phyloP scores from a whole-genome alignment of 768 basidiomycete species.

The Suillus americanus region DNA sequence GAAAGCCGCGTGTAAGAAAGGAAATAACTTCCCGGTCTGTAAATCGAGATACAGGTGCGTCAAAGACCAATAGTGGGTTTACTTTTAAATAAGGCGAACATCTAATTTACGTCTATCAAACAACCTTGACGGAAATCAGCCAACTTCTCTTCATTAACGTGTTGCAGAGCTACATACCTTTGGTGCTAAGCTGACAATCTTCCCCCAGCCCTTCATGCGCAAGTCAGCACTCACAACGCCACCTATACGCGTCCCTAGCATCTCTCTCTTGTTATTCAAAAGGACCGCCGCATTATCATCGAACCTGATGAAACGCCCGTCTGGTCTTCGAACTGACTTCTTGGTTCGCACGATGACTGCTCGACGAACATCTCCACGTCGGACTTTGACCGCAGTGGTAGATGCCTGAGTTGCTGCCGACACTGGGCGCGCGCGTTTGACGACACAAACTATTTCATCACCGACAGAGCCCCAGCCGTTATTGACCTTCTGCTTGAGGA shows the following conservation, averaged over 20 bases:
- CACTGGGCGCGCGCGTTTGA: constrained; percentile 87
- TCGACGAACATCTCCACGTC: constrained; percentile 91
- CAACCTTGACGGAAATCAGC: not conserved
- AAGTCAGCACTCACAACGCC: constrained; percentile 92
- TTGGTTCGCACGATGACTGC: constrained; percentile 95
- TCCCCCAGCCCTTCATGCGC: constrained; percentile 90
- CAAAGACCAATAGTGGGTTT: not conserved
- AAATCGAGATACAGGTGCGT: too few relatives aligned
- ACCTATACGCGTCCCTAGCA: constrained; percentile 93
- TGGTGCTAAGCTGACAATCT: constrained; percentile 89
- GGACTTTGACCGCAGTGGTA: constrained; percentile 84
- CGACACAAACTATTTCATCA: constrained; percentile 94
- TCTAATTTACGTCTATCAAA: constrained; percentile 4
- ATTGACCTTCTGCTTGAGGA: constrained; percentile 94
- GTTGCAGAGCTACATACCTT: constrained; percentile 52
- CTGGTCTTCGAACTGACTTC: constrained; percentile 81
- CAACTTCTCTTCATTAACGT: not conserved
- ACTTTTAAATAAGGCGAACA: not conserved
- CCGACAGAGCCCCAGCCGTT: constrained; percentile 92
- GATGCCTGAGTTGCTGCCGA: constrained; percentile 64
- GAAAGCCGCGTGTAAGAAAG: too few relatives aligned
- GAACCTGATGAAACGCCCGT: constrained; percentile 85
- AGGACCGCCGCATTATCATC: constrained; percentile 97
- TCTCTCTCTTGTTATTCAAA: constrained; percentile 92
- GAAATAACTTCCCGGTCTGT: too few relatives aligned